These are phyloP conservation scores for Lumnitzera littorea DNA, from an alignment of 345 rosid species.

Conservation along the genomic window DNA sequence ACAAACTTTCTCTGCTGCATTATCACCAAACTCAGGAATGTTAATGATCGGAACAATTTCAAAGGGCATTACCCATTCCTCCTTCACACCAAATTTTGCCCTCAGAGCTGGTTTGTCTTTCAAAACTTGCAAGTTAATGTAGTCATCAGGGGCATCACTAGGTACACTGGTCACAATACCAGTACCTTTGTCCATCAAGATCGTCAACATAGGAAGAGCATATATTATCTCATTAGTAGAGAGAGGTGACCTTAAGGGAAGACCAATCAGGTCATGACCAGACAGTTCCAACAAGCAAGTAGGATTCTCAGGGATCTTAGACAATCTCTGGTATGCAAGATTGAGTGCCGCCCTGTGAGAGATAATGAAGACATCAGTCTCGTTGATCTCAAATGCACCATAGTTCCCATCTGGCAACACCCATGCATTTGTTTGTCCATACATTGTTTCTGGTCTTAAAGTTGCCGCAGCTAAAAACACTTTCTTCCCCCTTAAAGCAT, in stretches of 20 bases:
- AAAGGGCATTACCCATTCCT: constrained; percentile 81
- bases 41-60: constrained; percentile 70
- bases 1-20: constrained; percentile 84
- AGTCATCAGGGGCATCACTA: constrained; percentile 96
- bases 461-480: constrained; percentile 87
- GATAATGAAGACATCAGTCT: constrained; percentile 64
- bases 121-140: constrained; percentile 75
- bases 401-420: constrained; percentile 89
- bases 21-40: constrained; percentile 82
- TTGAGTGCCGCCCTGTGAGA: constrained; percentile 79
- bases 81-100: constrained; percentile 66
- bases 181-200: constrained; percentile 91
- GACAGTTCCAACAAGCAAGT: constrained; percentile 75
- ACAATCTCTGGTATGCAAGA: constrained; percentile 80
- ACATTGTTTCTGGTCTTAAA: constrained; percentile 96
- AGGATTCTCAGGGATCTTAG: constrained; percentile 61
- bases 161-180: constrained; percentile 96
- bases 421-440: constrained; percentile 97
- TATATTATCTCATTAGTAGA: constrained; percentile 59
- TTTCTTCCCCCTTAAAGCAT: constrained; percentile 58
- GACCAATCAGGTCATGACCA: constrained; percentile 84
- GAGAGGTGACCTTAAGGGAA: constrained; percentile 71
- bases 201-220: constrained; percentile 90
- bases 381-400: constrained; percentile 86
- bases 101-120: constrained; percentile 73